phyloP scores from a whole-genome alignment of 345 rosid genomes.

The Gossypium ekmanianum region DNA sequence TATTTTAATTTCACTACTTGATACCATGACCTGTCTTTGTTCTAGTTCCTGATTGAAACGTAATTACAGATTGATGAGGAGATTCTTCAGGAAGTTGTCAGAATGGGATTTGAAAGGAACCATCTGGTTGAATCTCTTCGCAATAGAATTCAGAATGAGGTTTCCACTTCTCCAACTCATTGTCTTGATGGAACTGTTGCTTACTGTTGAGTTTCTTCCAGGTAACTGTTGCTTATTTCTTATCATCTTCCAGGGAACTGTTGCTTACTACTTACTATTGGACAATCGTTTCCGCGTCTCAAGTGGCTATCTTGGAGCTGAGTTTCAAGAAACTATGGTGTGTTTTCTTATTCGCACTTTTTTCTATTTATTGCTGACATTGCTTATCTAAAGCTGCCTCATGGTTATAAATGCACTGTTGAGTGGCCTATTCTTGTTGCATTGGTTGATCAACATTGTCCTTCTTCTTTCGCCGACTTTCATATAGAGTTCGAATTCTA shows the following conservation, averaged over 20 bases:
- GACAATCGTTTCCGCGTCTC: slow-evolving; percentile 75
- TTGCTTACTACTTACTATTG: slow-evolving; percentile 79
- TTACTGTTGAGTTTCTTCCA: slow-evolving; percentile 10
- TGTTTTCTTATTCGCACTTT: slow-evolving; percentile 16
- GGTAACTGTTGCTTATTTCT: background rate
- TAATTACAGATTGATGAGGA: slow-evolving; percentile 81
- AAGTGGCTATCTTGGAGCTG: slow-evolving; percentile 74
- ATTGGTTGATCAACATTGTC: background rate
- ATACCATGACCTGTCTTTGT: background rate
- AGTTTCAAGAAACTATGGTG: slow-evolving; percentile 72
- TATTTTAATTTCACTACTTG: background rate
- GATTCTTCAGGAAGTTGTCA: slow-evolving; percentile 68
- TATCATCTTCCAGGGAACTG: slow-evolving; percentile 72
- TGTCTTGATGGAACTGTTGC: background rate
- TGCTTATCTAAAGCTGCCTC: background rate
- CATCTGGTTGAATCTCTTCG: slow-evolving; percentile 72
- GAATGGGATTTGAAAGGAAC: slow-evolving; percentile 71
- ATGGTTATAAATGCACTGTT: background rate
- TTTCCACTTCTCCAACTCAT: slow-evolving; percentile 26
- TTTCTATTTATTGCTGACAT: background rate
- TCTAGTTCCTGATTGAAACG: background rate
- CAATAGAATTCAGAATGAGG: slow-evolving; percentile 77
- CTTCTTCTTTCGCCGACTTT: background rate
- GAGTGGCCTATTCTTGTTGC: background rate
- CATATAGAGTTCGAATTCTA: background rate